Base-by-base conservation (phyloP, 441 rosid genomes). In the Adansonia madagascariensis region DNA sequence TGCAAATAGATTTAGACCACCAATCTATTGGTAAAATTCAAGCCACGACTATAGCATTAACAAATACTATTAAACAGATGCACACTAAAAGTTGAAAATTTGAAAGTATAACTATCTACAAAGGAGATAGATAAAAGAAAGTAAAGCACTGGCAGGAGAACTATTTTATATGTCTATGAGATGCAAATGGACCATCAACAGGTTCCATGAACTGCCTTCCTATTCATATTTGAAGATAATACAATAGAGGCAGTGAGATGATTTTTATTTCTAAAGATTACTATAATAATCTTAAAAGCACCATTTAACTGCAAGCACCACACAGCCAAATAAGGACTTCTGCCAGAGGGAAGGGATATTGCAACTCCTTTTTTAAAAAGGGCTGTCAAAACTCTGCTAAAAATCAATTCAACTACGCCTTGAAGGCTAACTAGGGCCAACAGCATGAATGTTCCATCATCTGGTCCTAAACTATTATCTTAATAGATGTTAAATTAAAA, bases 1-100 rank as follows among this genome's bases (percentile, higher is more conserved):
- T 95, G 87, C 53, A 75, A 81, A 80, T 74, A 24, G 46, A 22
- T 64, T 63, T 76, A 44, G 39, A 14, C 52, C 64, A 56, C 73
- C 57, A 43, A 70, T 31, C 6, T 10, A 20, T 12, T 31, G 69
- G 39, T 68, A 79, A 44, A 72, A 52, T 63, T 77, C 22, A 39
- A 53, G 41, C 63, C 62, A 65, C 59, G 65, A 70, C 24, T 35
- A 77, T 12, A 31, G 52, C 59, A 59, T 53, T 31, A 15, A 22
- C 49, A 35, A 75, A 67, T 44, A 27, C 41, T 59, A 20, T 44
- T 27, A 61, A 74, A 46, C 52, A 43, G 0, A 43, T 12, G 66
- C n/a, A 53, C 52, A 18, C 31, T 18, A 39, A 55, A 55, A 56
- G 64, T 57, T 35, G 49, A 35, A 17, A 55, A 15, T 27, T 15